phyloP scores from a whole-genome alignment of 2,329 filamentous ascomycete species.

The Emmonsia crescens region DNA sequence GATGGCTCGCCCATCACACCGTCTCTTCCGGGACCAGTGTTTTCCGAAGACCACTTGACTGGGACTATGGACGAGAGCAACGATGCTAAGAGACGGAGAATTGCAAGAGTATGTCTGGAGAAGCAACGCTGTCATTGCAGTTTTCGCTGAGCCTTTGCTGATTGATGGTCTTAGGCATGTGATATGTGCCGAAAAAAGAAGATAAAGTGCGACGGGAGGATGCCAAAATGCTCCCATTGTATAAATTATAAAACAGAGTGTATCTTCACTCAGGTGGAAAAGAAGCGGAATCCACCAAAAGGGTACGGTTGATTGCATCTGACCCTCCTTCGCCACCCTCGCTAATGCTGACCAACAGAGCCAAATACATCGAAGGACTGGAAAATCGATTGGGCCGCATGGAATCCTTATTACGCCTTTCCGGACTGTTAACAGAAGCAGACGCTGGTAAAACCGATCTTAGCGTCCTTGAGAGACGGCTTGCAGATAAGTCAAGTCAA shows the following conservation, averaged over 20 bases:
- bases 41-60: slow-evolving; percentile 35
- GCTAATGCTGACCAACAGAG: slow-evolving; percentile 40
- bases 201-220: slow-evolving; percentile 95
- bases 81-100: slow-evolving; percentile 80
- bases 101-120: slow-evolving; percentile 59
- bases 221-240: slow-evolving; percentile 90
- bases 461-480: slow-evolving; percentile 70
- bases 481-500: slow-evolving; percentile 41
- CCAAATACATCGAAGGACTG: slow-evolving; percentile 94
- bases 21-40: slow-evolving; percentile 32
- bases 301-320: slow-evolving; percentile 49
- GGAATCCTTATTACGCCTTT: slow-evolving; percentile 81
- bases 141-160: neutral
- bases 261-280: slow-evolving; percentile 94
- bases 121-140: neutral
- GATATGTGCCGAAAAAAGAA: slow-evolving; percentile 91
- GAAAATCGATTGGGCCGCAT: slow-evolving; percentile 93
- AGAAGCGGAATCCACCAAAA: slow-evolving; percentile 95
- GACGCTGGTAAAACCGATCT: slow-evolving; percentile 79
- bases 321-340: neutral
- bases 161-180: slow-evolving; percentile 53
- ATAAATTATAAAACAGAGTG: slow-evolving; percentile 98
- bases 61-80: slow-evolving; percentile 46
- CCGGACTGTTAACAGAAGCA: slow-evolving; percentile 75
- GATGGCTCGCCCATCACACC: slow-evolving; percentile 51